Percentiles rank a stretch among this genome's conserved stretches.
Conservation (phyloP, 208 protist species). For the Crithidia fasciculata region DNA sequence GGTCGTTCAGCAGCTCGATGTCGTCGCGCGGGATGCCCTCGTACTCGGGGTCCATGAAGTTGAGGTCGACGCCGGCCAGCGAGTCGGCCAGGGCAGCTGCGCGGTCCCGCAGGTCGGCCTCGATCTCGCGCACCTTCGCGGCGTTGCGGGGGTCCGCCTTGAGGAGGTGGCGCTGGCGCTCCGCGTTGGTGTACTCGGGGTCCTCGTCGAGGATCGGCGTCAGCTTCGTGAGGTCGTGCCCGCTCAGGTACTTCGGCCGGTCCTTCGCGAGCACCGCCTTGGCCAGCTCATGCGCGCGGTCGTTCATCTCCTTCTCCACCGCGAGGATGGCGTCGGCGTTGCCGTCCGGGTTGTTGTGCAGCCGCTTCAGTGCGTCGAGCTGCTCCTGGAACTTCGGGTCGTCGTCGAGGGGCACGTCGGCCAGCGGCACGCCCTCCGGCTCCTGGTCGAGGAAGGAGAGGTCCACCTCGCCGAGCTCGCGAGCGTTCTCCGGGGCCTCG, state of each 20-base stretch:
- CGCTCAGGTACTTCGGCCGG: slow-evolving; percentile 56
- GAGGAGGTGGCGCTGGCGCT: slow-evolving; percentile 57
- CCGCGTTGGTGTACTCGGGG: slow-evolving; percentile 45
- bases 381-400: slow-evolving; percentile 62
- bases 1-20: slow-evolving; percentile 59
- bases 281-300: slow-evolving; percentile 59
- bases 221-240: slow-evolving; percentile 46
- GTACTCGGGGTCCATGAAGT: slow-evolving; percentile 70
- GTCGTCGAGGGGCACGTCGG: slow-evolving; percentile 52
- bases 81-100: slow-evolving; percentile 48
- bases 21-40: slow-evolving; percentile 71
- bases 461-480: slow-evolving; percentile 68
- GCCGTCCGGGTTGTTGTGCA: slow-evolving; percentile 40
- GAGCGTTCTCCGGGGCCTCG: slow-evolving; percentile 67
- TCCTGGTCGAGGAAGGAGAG: slow-evolving; percentile 73
- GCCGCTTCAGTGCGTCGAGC: slow-evolving; percentile 49
- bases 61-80: slow-evolving; percentile 38
- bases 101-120: slow-evolving; percentile 41
- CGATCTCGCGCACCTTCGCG: slow-evolving; percentile 49
- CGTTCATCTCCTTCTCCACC: slow-evolving; percentile 62
- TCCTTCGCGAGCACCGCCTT: slow-evolving; percentile 62
- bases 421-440: slow-evolving; percentile 71
- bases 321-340: slow-evolving; percentile 41
- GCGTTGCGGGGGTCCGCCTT: slow-evolving; percentile 74
- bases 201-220: slow-evolving; percentile 55